Percentiles rank a stretch among this genome's conserved stretches.
Evolutionary conservation across 116 monocot species (phyloP).

Genomic region (Iris pallida): DNA sequence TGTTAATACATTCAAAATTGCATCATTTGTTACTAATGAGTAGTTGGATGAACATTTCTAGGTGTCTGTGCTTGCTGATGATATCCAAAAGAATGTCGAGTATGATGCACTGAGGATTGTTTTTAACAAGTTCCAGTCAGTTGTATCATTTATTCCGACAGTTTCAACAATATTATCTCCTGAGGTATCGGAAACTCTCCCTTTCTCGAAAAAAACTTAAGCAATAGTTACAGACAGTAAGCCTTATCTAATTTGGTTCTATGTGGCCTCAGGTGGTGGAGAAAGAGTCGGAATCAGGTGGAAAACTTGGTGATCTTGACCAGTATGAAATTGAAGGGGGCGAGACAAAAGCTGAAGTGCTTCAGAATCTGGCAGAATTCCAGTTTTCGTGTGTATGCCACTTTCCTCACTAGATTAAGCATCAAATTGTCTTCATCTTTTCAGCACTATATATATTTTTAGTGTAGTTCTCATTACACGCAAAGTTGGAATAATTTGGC

Average conservation of each 20-base stretch:
- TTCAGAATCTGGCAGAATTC: slow-evolving; percentile 95
- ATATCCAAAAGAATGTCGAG: slow-evolving; percentile 89
- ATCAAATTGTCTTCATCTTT: background rate
- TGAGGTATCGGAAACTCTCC: slow-evolving; percentile 39
- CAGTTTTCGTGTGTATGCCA: slow-evolving; percentile 91
- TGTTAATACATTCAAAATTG: too few relatives aligned
- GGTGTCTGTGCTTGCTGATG: slow-evolving; percentile 92
- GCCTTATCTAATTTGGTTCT: too few relatives aligned
- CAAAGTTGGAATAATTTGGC: too few relatives aligned
- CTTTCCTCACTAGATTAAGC: background rate
- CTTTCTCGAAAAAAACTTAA: too few relatives aligned
- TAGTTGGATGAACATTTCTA: slow-evolving; percentile 1
- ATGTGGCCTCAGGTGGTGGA: slow-evolving; percentile 43
- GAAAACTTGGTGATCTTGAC: slow-evolving; percentile 81
- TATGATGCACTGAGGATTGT: slow-evolving; percentile 80
- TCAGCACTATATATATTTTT: too few relatives aligned
- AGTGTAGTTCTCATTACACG: too few relatives aligned
- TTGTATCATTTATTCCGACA: slow-evolving; percentile 71
- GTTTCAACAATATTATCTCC: slow-evolving; percentile 80
- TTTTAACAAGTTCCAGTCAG: slow-evolving; percentile 80
- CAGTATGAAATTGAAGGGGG: slow-evolving; percentile 95
- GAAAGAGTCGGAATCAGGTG: slow-evolving; percentile 76
- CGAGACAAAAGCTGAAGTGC: slow-evolving; percentile 90
- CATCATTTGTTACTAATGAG: too few relatives aligned
- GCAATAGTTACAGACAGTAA: too few relatives aligned